phyloP scores from a whole-genome alignment of 1,139 yeast genomes.

The Yamadazyma kanchanaburiensis region DNA sequence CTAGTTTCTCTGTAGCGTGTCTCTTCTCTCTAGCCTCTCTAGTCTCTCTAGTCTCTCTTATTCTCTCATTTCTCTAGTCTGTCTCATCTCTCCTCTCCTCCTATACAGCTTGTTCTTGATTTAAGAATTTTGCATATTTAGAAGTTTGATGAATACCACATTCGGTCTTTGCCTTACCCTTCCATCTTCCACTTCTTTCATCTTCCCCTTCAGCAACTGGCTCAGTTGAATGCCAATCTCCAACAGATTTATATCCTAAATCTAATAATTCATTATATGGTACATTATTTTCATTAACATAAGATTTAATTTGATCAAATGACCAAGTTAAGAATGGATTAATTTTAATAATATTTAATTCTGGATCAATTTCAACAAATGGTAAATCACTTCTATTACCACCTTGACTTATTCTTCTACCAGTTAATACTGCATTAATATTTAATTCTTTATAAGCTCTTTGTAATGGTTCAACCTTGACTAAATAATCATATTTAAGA shows the following conservation, averaged over 20 bases:
- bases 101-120: conserved; percentile 3
- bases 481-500: conserved; percentile 75
- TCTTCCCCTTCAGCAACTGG: conserved; percentile 92
- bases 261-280: conserved; percentile 86
- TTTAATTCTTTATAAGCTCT: conserved; percentile 73
- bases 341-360: conserved; percentile 71
- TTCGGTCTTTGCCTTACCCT: conserved; percentile 87
- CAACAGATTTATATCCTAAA: conserved; percentile 85
- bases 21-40: no score
- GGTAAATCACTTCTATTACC: conserved; percentile 74
- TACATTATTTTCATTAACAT: conserved; percentile 66
- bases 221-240: conserved; percentile 93
- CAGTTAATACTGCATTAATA: conserved; percentile 85
- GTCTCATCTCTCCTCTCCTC: conserved; percentile 1
- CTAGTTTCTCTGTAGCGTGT: no score
- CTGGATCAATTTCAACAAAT: conserved; percentile 71
- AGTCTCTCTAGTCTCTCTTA: no score
- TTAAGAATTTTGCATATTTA: conserved; percentile 60
- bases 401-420: conserved; percentile 89
- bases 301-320: conserved; percentile 65
- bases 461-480: conserved; percentile 89
- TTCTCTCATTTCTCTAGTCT: no score
- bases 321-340: conserved; percentile 89
- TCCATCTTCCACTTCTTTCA: conserved; percentile 96
- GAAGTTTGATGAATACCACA: conserved; percentile 91